Percentiles rank a stretch among this genome's conserved stretches.
Conservation (phyloP, 2,329 filamentous ascomycete genomes). For the Colletotrichum sojae region DNA sequence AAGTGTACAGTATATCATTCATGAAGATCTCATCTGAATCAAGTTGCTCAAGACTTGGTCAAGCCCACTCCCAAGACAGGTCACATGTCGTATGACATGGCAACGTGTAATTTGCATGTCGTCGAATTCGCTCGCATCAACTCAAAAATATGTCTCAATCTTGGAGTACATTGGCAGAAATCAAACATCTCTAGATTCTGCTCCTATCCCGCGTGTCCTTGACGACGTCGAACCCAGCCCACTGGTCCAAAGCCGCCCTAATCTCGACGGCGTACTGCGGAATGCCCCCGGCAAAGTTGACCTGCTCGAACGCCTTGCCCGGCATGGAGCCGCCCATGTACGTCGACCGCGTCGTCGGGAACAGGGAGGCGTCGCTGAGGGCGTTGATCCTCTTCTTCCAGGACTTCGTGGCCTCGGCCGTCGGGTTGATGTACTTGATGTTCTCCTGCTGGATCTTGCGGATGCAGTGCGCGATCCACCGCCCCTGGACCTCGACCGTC, state of each 20-base stretch:
- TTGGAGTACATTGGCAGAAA: not conserved
- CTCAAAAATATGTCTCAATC: too few relatives aligned
- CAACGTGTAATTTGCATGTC: too few relatives aligned
- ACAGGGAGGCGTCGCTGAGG: constrained; percentile 60
- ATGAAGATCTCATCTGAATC: too few relatives aligned
- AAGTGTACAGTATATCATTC: too few relatives aligned
- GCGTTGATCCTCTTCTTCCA: constrained; percentile 67
- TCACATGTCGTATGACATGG: too few relatives aligned
- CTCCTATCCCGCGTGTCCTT: constrained; percentile 23
- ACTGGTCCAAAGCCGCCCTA: constrained; percentile 50
- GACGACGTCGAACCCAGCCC: constrained; percentile 54
- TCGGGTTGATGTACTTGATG: constrained; percentile 66
- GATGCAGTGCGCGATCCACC: constrained; percentile 68
- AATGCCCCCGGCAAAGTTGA: constrained; percentile 59
- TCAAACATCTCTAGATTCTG: not conserved
- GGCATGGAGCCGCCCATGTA: constrained; percentile 71
- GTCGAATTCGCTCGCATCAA: too few relatives aligned
- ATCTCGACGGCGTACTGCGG: constrained; percentile 52
- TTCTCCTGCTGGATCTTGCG: constrained; percentile 60
- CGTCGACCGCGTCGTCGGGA: constrained; percentile 64
- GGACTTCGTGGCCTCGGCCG: constrained; percentile 56
- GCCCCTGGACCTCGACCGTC: constrained; percentile 67
- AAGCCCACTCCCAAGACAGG: too few relatives aligned
- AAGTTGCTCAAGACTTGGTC: too few relatives aligned
- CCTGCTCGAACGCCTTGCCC: constrained; percentile 56